phyloP scores from a whole-genome alignment of 768 basidiomycete species.

The Termitomyces sp. region DNA sequence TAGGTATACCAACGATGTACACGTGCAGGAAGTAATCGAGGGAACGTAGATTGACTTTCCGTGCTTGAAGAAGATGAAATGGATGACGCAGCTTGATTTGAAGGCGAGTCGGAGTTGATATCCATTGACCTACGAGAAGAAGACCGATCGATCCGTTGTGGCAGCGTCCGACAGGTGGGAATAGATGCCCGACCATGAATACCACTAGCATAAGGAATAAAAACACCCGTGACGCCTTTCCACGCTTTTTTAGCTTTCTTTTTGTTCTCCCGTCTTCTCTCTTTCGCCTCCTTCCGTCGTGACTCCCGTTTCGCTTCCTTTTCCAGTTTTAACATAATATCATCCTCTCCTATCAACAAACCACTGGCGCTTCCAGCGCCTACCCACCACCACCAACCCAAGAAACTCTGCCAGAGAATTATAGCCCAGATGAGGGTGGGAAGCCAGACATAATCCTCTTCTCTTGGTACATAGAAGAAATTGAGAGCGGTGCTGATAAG shows the following conservation, averaged over 20 bases:
- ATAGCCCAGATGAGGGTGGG: conserved; percentile 87
- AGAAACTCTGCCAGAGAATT: conserved; percentile 94
- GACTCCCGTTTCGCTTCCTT: conserved; percentile 50
- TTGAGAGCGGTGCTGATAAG: conserved; percentile 80
- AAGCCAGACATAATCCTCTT: conserved; percentile 90
- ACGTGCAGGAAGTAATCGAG: conserved; percentile 33
- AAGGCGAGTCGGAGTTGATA: conserved; percentile 6
- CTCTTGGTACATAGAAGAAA: conserved; percentile 77
- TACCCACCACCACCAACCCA: conserved; percentile 99
- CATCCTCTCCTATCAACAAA: conserved; percentile 33
- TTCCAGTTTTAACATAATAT: conserved; percentile 60
- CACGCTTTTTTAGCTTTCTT: conserved; percentile 53
- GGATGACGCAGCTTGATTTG: neutral
- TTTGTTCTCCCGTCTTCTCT: conserved; percentile 43
- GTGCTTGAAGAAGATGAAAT: conserved; percentile 13
- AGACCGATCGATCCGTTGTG: neutral
- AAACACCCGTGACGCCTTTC: conserved; percentile 52
- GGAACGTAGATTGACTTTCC: conserved; percentile 23
- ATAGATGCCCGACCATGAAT: neutral
- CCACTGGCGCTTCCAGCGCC: conserved; percentile 81
- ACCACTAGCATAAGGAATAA: conserved; percentile 21
- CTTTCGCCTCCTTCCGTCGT: conserved; percentile 40
- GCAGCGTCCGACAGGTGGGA: neutral
- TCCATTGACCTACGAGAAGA: conserved; percentile 4
- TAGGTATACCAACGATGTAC: conserved; percentile 53